Conservation (phyloP, 345 rosid genomes). For the Gossypium australe region DNA sequence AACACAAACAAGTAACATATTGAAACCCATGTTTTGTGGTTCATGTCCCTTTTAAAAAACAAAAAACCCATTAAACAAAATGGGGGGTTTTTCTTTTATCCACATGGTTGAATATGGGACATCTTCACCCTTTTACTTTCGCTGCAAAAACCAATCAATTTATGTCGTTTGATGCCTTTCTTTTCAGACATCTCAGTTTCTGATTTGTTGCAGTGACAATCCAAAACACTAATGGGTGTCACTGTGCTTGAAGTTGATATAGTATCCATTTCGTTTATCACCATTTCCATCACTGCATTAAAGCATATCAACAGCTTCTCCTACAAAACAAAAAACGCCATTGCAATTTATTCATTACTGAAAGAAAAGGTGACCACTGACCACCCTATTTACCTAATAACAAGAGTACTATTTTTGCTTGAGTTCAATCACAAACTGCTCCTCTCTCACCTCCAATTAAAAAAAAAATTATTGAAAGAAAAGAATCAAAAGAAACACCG, state of each 20-base stretch:
- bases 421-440: not conserved
- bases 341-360: not conserved
- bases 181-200: constrained; percentile 26
- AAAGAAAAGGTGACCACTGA: too few relatives aligned
- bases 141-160: constrained; percentile 17
- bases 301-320: constrained; percentile 40
- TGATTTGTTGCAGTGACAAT: constrained; percentile 32
- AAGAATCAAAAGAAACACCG: too few relatives aligned
- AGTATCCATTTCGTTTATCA: constrained; percentile 24
- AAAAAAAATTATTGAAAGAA: too few relatives aligned
- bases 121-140: constrained; percentile 21
- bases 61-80: not conserved
- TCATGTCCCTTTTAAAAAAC: not conserved
- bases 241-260: constrained; percentile 36
- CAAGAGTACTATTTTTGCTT: too few relatives aligned
- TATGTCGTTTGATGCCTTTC: constrained; percentile 27
- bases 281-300: constrained; percentile 38
- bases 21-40: constrained; percentile 19
- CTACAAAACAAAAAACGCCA: constrained; percentile 15
- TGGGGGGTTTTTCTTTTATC: not conserved
- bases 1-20: constrained; percentile 10
- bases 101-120: constrained; percentile 24
- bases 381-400: too few relatives aligned
- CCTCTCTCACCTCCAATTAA: too few relatives aligned
- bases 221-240: constrained; percentile 46